Conservation (phyloP, 2,329 filamentous ascomycete genomes). For the Biscogniauxia mediterranea region DNA sequence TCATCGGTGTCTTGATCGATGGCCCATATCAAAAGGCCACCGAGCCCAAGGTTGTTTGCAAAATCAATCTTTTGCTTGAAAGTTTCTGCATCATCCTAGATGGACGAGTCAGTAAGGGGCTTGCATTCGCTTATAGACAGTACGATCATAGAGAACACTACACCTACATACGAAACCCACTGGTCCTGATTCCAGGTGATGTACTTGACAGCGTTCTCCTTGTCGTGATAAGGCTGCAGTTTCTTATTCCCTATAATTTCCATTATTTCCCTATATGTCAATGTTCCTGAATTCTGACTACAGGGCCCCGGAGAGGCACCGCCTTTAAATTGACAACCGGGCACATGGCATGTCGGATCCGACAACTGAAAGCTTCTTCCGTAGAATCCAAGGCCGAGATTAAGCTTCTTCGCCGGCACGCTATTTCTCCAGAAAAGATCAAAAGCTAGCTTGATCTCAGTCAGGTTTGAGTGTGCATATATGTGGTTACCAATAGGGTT, state of each 20-base stretch:
- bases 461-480: constrained; percentile 40
- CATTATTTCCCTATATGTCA: too few species aligned
- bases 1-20: constrained; percentile 28
- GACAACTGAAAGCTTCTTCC: background rate
- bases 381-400: constrained; percentile 1
- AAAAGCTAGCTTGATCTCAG: constrained; percentile 37
- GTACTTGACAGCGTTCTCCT: background rate
- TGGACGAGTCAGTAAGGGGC: too few species aligned
- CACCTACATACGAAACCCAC: constrained; percentile 4
- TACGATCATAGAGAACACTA: too few species aligned
- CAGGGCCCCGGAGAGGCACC: background rate
- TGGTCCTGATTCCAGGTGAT: constrained; percentile 4
- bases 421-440: constrained; percentile 43
- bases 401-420: constrained; percentile 19
- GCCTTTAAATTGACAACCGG: background rate
- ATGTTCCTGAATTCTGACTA: too few species aligned
- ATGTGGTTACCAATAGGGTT: constrained; percentile 29
- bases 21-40: too few species aligned
- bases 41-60: too few species aligned
- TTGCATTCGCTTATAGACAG: too few species aligned
- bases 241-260: too few species aligned
- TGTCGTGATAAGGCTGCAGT: background rate
- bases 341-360: background rate
- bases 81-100: too few species aligned
- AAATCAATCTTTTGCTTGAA: too few species aligned